phyloP scores from a whole-genome alignment of 176 grass and related monocot species.

The Hyparrhenia diplandra region DNA sequence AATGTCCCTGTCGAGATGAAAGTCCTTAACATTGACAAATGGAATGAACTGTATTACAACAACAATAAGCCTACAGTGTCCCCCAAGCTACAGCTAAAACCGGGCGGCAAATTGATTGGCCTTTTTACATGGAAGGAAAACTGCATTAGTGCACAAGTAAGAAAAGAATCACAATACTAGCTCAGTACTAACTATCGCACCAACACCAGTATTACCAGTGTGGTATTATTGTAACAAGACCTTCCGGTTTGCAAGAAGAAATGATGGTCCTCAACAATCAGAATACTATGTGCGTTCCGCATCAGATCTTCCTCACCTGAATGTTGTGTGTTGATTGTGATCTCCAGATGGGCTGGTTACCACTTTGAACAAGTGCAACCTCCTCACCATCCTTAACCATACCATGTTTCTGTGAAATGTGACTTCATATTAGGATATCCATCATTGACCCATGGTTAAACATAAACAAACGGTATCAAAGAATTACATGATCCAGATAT shows the following conservation, averaged over 20 bases:
- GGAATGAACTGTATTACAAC: background rate
- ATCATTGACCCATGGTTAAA: background rate
- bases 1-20: background rate
- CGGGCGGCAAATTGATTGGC: background rate
- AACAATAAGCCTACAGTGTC: background rate
- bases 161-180: constrained; percentile 20
- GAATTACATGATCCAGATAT: background rate
- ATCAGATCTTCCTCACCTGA: constrained; percentile 79
- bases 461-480: background rate
- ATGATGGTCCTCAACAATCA: background rate
- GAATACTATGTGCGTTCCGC: background rate
- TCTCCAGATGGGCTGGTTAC: constrained; percentile 88
- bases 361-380: constrained; percentile 93
- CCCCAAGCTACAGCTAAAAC: constrained; percentile 22
- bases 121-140: constrained; percentile 31
- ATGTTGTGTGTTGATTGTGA: constrained; percentile 96
- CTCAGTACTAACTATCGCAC: background rate
- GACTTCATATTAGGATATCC: constrained; percentile 16
- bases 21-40: background rate
- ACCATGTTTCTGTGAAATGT: constrained; percentile 73
- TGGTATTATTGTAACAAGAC: constrained; percentile 7
- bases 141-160: background rate
- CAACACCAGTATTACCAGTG: background rate
- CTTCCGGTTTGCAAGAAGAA: background rate
- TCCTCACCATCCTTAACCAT: constrained; percentile 92